Evolutionary conservation across 306 rosid genomes (phyloP), one percentile per base, ranked within the genome.

Genomic region (Adenanthera pavonina): DNA sequence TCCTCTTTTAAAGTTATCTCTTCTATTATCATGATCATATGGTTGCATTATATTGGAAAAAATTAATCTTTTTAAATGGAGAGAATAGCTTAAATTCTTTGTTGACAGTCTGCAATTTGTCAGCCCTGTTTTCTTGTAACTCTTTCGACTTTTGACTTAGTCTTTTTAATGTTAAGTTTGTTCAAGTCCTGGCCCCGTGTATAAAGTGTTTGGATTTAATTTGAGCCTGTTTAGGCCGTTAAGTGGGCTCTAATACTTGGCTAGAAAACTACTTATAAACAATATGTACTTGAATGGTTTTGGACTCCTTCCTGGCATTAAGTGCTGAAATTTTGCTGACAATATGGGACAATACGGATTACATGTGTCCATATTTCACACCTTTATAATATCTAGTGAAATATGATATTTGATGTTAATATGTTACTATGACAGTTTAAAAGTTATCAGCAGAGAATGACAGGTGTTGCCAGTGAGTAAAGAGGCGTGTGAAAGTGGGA

Each of bases 291-390:
- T 64, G n/a, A 64, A 64, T 33, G 44, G 44, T 35, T 36, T 36
- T 65, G 12, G 47, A 36, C 70, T 14, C 47, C 6, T 16, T 65
- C 10, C 12, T 35, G 47, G 25, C 70, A 15, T 65, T 65, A 7
- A 65, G 36, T 35, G 70, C 35, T 62, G 69, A 34, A 35, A 62
- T 62, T 60, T 65, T 36, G 47, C 25, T 36, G 70, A 8, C 30
- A 48, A 48, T 4, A 65, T 8, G 47, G 25, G 12, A 30, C 46
- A 38, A 65, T 65, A 3, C 12, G 13, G 25, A 65, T 65, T 36
- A 47, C 70, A 3, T 65, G n/a, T 65, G 12, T 35, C 69, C 69
- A 64, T 64, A 64, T 64, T 62, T 14, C 69, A 64, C 69, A 64
- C 5, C 19, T 2, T 30, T 64, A 6, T 33, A 48, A 48, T 10